Evolutionary conservation across 2,329 filamentous ascomycete genomes (phyloP), one percentile per base, ranked within the genome.

Genomic region (Penicillium sp.): DNA sequence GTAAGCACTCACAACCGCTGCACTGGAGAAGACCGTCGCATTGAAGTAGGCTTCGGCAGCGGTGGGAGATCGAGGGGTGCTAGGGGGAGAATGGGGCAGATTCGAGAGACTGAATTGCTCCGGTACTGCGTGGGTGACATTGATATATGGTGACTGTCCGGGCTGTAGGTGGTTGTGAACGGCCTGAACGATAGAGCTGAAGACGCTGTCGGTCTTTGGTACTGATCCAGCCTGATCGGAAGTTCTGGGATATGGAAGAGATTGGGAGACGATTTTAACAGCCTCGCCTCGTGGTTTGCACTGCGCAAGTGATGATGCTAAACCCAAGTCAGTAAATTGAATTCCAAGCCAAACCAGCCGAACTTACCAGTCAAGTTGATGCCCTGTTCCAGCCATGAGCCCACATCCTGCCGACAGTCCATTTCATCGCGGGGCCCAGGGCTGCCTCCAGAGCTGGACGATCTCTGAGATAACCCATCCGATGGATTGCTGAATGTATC

Each of bases 71-170:
- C 69, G 71, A 11, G 82, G 82, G 2, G 82, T 84, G 43, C 73
- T 78, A 3, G 81, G 80, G 8, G 82, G 82, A n/a, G 82, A 84
- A 27, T 76, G 80, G 7, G 82, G 82, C 3, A 85, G 72, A 56
- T 83, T 81, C 16, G 76, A 75, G 30, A 85, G 73, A 47, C 77
- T 83, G 67, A 83, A 84, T 44, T 79, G 78, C 34, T 80, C 78
- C 9, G 80, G 81, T 1, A 84, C 79, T 1, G 81, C 82, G 60
- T 85, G 81, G 46, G 81, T 82, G 41, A 85, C 77, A 51, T 82
- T 83, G 65, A 84, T 82, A 71, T 81, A 84, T 2, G 76, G 76
- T 0, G 77, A 80, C 12, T 76, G 73, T 41, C 72, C 75, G 3
- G 72, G 64, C 19, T 76, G 72, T 11, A 78, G 75, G 18, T 73